These are phyloP conservation scores for Paramecium sexaurelia DNA, from an alignment of 73 alveolate species.

Conservation along the genomic window DNA sequence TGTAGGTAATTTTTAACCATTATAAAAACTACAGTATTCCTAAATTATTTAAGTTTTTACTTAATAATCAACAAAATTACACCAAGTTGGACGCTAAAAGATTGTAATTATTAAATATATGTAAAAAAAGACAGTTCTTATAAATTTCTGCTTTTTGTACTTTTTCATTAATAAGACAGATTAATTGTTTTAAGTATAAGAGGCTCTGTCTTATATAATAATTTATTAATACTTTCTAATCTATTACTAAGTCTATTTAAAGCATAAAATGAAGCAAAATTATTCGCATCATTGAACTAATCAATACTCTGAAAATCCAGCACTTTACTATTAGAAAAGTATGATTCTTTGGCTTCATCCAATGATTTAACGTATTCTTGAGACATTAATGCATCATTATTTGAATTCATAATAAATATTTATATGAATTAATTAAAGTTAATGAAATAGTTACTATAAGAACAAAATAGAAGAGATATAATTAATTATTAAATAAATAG, in stretches of 20 bases:
- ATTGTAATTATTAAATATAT: neutral
- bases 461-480: neutral
- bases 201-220: neutral
- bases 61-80: slow-evolving; percentile 2
- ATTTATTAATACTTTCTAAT: neutral
- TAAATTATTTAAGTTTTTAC: neutral
- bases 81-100: slow-evolving; percentile 20
- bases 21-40: neutral
- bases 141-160: neutral
- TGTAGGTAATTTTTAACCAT: neutral
- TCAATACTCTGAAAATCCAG: neutral
- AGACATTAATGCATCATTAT: neutral
- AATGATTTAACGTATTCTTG: neutral
- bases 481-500: neutral
- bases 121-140: neutral
- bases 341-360: neutral
- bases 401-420: neutral
- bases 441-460: neutral
- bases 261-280: slow-evolving; percentile 28
- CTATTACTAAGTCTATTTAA: slow-evolving; percentile 11
- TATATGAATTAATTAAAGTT: neutral
- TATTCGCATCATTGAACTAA: neutral
- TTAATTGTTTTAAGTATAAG: neutral
- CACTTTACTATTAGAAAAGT: neutral
- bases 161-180: neutral